Base-by-base conservation (phyloP, 495 filamentous ascomycete species). In the Xylaria bambusicola region DNA sequence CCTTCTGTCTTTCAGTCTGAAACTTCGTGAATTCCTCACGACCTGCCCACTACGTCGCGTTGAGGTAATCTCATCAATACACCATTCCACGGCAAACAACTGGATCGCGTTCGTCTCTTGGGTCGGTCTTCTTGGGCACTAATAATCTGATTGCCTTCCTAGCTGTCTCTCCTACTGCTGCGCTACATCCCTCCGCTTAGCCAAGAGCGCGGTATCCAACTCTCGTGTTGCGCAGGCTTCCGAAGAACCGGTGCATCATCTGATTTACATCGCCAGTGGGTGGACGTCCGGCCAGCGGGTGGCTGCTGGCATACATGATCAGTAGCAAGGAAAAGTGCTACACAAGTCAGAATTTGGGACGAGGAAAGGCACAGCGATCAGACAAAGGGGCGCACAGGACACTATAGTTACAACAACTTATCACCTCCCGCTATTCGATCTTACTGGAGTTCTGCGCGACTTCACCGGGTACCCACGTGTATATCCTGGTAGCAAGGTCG, bases 91-190 rank as follows among this genome's bases (percentile, higher is more conserved):
- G 24, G 17, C 17, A 42, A 20, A 54, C 23, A 44, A 13, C 29
- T 29, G 26, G 24, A 56, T 46, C 18, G 29, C 42, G 36, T 24
- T 26, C 17, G 13, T 27, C 26, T 35, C 53, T 4, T 17, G 17
- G 35, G 23, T 35, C 42, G 41, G 41, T 56, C n/a, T 56, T 46
- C 41, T 56, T 56, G 53, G 18, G 18, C 46, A 38, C 13, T 29
- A 36, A 26, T n/a, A 2, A 35, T 46, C 41, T 56, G 21, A 29
- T 46, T 47, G 46, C 20, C 40, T 46, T 56, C 41, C 46, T 56
- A 41, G 53, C 12, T 26, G 15, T 35, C 41, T 36, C 5, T 46
- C 18, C n/a, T 20, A 31, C 36, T 24, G 41, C 41, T 21, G 40
- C 29, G 42, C 53, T 45, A 13, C 53, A 15, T 7, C 38, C 36